Conservation (phyloP, 257 asterid genomes). For the Asclepias syriaca region DNA sequence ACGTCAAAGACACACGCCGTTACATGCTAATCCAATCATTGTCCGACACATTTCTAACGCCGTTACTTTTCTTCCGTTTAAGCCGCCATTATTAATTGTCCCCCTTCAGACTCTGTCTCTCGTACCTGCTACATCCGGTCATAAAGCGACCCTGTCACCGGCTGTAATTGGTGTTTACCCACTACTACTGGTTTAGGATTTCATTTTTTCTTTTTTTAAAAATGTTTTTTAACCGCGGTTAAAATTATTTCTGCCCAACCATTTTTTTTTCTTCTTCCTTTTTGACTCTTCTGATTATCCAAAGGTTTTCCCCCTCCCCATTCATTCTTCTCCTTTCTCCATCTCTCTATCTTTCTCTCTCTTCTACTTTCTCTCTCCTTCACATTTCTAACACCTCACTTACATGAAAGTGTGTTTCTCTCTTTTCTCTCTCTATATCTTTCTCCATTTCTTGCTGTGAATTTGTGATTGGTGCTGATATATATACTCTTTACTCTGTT, state of each 20-base stretch:
- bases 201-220: background rate
- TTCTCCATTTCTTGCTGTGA: conserved; percentile 11
- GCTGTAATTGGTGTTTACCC: conserved; percentile 8
- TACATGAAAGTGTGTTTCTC: conserved; percentile 13
- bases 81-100: conserved; percentile 24
- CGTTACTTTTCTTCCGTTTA: conserved; percentile 33
- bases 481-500: background rate
- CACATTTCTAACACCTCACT: conserved; percentile 19
- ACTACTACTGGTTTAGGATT: conserved; percentile 11
- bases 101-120: conserved; percentile 34
- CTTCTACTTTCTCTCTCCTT: background rate
- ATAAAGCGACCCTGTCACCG: conserved; percentile 6
- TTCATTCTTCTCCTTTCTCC: conserved; percentile 1
- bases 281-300: conserved; percentile 27
- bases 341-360: background rate
- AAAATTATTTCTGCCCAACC: conserved; percentile 14
- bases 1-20: conserved; percentile 40
- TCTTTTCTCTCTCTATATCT: conserved; percentile 1
- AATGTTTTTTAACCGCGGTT: conserved; percentile 29
- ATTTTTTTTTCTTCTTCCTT: background rate
- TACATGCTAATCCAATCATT: conserved; percentile 26
- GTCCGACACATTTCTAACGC: conserved; percentile 24
- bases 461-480: background rate
- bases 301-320: conserved; percentile 18
- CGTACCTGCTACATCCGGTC: conserved; percentile 43